phyloP scores from a whole-genome alignment of 331 rosid species.

The Acacia pycnantha region DNA sequence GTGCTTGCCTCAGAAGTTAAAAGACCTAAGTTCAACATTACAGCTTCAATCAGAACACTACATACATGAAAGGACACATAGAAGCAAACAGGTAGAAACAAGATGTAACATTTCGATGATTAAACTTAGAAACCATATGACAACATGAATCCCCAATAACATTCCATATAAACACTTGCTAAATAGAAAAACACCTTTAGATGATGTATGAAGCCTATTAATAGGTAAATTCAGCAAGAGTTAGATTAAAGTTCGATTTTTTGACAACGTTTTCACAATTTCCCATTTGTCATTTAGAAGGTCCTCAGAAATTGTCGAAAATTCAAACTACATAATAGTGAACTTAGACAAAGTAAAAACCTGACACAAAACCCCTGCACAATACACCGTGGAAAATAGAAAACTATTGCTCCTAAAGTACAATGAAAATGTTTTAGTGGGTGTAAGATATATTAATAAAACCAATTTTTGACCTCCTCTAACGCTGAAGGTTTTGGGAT shows the following conservation, averaged over 20 bases:
- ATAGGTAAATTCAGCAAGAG: conserved; percentile 1
- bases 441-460: background rate
- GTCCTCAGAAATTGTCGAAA: background rate
- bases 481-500: background rate
- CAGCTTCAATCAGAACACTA: conserved; percentile 39
- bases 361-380: conserved; percentile 5
- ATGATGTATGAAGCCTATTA: background rate
- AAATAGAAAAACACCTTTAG: conserved; percentile 13
- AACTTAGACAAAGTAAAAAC: conserved; percentile 11
- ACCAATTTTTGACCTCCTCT: background rate
- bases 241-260: conserved; percentile 13
- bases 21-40: conserved; percentile 61
- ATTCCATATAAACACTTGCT: background rate
- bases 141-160: background rate
- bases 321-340: conserved; percentile 5
- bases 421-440: conserved; percentile 1
- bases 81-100: background rate
- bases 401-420: conserved; percentile 2
- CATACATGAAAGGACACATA: background rate
- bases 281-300: conserved; percentile 12
- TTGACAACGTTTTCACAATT: conserved; percentile 1
- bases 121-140: background rate
- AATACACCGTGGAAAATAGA: conserved; percentile 7
- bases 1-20: conserved; percentile 56
- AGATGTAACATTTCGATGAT: background rate